Evolutionary conservation across 2,329 filamentous ascomycete genomes (phyloP), one percentile per base, ranked within the genome.

Genomic region (Cryoendolithus antarcticus): DNA sequence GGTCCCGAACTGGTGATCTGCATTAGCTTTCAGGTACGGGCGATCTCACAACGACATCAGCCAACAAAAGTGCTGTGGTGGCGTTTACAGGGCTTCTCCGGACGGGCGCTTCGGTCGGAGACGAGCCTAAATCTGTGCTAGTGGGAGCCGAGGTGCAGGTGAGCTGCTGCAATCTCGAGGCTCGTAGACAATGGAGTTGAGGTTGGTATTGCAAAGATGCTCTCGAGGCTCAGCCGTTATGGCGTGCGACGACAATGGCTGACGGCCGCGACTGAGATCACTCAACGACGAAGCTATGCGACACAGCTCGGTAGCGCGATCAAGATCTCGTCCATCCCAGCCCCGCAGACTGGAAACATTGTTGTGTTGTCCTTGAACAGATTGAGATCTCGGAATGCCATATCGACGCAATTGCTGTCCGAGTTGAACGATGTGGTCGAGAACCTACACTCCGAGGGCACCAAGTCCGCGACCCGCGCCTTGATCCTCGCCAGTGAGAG

Each of bases 321-420:
- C 62, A 78, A 80, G 55, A 72, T 84, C 48, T 80, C 76, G 44
- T 77, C 81, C 61, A 64, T 94, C 35, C 80, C 83, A 32, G 83
- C 86, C 2, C 79, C 86, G 1, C 75, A 80, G 55, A 76, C 76
- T 11, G 91, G 89, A 48, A 82, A 81, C 64, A 91, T 96, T 62
- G 80, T 86, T 43, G 73, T 96, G 48, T 76, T 96, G 41, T 81
- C 89, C 45, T 74, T 98, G 49, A 91, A 95, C 65, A 75, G 86
- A 4, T 86, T 86, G 1, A 62, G 74, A 6, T 81, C 88, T 28
- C 82, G 89, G 55, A 98, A 98, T 62, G 91, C 91, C 49, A 83
- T 98, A 56, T 96, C 88, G 0, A 73, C 70, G 43, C 75, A 79
- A 41, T 71, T 98, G 30, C 73, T 98, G 38, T 63, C 74, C 3